A percentile compares a stretch with the other conserved stretches of the same genome.
Conservation (phyloP, 345 rosid species). For the Citrus sinensis region DVS_A1.0 CM039168.1:18065501-18066000, state of each 20-base stretch:
- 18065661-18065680: background rate
- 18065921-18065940: too few species aligned
- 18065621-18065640: background rate
- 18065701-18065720: background rate
- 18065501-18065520: background rate
- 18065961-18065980: too few species aligned
- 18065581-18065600: slow-evolving; percentile 11
- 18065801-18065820: background rate
- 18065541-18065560: background rate
- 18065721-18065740: background rate
- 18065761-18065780: slow-evolving; percentile 35
- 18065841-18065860: too few species aligned
- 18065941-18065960: too few species aligned
- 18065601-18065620: background rate
- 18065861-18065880: too few species aligned
- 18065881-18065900: too few species aligned
- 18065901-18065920: too few species aligned
- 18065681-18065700: background rate
- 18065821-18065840: background rate
- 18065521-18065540: background rate
- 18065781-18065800: background rate
- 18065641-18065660: background rate
- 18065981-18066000: too few species aligned
- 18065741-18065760: background rate
- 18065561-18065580: slow-evolving; percentile 13